Evolutionary conservation across 2,329 filamentous ascomycete species (phyloP).

Genomic region (Ophidiomyces ophidiicola): DNA sequence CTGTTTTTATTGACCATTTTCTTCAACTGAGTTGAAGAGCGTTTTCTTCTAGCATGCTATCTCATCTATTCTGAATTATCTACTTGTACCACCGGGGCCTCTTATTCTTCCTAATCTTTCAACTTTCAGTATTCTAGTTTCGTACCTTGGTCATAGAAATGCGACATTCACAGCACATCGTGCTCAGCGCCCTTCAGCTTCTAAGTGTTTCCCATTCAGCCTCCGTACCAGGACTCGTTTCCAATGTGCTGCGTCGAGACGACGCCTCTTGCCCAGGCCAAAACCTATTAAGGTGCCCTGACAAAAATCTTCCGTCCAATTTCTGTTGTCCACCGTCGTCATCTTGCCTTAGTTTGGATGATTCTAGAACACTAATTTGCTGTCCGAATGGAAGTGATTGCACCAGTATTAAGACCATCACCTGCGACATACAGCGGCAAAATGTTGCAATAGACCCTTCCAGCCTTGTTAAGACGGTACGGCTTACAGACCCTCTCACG

Average conservation of each 20-base stretch:
- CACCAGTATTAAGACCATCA: conserved; percentile 31
- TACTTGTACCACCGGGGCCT: no score
- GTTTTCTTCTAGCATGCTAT: not conserved
- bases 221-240: not conserved
- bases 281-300: conserved; percentile 26
- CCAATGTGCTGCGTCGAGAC: conserved; percentile 15
- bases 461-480: conserved; percentile 32
- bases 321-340: conserved; percentile 35
- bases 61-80: not conserved
- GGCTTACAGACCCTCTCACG: conserved; percentile 29
- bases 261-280: conserved; percentile 24
- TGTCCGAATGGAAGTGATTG: conserved; percentile 35
- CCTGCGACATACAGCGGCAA: conserved; percentile 33
- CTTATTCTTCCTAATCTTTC: no score
- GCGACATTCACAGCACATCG: not conserved
- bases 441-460: conserved; percentile 29
- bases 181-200: conserved; percentile 2
- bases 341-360: conserved; percentile 33
- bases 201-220: not conserved
- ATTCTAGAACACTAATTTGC: conserved; percentile 34
- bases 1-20: not conserved
- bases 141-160: not conserved
- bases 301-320: conserved; percentile 27
- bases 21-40: not conserved
- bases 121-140: not conserved